Base-by-base conservation (phyloP, 805 yeast species). In the Wickerhamiella sorbophila region DNA sequence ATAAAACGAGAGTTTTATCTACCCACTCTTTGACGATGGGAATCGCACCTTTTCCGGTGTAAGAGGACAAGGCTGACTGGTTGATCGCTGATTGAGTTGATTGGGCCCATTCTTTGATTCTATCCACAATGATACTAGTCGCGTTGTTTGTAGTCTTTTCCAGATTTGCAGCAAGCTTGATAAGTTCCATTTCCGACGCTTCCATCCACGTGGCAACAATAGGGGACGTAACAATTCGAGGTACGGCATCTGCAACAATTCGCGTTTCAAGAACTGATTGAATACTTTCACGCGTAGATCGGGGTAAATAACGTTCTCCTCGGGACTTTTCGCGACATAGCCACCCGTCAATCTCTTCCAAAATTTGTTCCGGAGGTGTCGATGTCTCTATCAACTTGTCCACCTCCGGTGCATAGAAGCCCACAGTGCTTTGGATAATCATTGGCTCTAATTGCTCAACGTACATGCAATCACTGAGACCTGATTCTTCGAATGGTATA, bases 201-300 rank as follows among this genome's bases (percentile, higher is more conserved):
- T 40, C 43, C 8, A 51, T 37, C 56, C 54, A 52, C 1, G 22
- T n/a, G 1, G 39, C 19, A 3, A 49, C 51, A 3, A 46, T 40
- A 17, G 51, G 27, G 5, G 26, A 9, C 2, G 20, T 15, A 22
- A 50, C 40, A 1, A 43, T 37, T 3, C 33, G 33, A 20, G 46
- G 44, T 12, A 52, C 36, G 1, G 40, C 45, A 1, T 27, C 38
- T 3, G 44, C 44, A 1, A 52, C 14, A 2, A 48, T 38, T 4
- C 40, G 37, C 3, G 21, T 17, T 20, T 48, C 44, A 2, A 50
- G 29, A 8, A 24, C 16, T 10, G 38, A 16, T 10, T 31, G 20
- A 29, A 44, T 15, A 24, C 16, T 17, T n/a, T 39, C 44, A 8
- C 37, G 41, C 14, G 40, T 39, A 3, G 51, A 41, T 10, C 43